Evolutionary conservation across 2,329 filamentous ascomycete genomes (phyloP).

Genomic region (Cadophora sp.): DNA sequence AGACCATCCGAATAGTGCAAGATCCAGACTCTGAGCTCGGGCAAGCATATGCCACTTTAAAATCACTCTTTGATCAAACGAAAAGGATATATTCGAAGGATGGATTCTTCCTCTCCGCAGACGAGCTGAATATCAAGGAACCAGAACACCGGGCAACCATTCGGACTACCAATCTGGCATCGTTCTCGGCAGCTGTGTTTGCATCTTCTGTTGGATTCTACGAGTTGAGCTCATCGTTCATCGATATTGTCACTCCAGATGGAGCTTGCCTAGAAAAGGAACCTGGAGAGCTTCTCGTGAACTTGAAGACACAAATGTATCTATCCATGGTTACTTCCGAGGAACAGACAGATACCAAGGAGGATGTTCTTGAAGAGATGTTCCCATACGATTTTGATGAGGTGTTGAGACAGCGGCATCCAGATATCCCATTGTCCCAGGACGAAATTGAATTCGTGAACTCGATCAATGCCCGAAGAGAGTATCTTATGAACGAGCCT

Average conservation of each 20-base stretch:
- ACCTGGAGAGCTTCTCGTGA: slow-evolving; percentile 65
- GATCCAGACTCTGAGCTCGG: slow-evolving; percentile 61
- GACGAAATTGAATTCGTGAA: slow-evolving; percentile 66
- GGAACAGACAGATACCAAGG: slow-evolving; percentile 54
- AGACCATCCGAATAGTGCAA: slow-evolving; percentile 62
- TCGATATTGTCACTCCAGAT: slow-evolving; percentile 68
- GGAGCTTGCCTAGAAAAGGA: slow-evolving; percentile 63
- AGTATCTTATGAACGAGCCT: slow-evolving; percentile 62
- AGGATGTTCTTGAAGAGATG: slow-evolving; percentile 63
- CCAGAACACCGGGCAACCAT: slow-evolving; percentile 62
- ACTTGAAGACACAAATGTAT: slow-evolving; percentile 72
- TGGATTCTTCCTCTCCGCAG: slow-evolving; percentile 56
- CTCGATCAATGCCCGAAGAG: slow-evolving; percentile 58
- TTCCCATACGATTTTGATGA: slow-evolving; percentile 64
- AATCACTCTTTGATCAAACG: slow-evolving; percentile 67
- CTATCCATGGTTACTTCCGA: slow-evolving; percentile 65
- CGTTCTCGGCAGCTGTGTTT: slow-evolving; percentile 68
- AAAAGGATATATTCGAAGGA: slow-evolving; percentile 66
- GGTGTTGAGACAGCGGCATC: slow-evolving; percentile 58
- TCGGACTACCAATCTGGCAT: slow-evolving; percentile 68
- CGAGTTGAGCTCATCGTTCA: slow-evolving; percentile 67
- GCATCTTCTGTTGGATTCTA: slow-evolving; percentile 69
- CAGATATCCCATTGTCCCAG: slow-evolving; percentile 59
- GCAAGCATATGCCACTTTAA: slow-evolving; percentile 67
- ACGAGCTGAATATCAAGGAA: slow-evolving; percentile 58